A percentile compares a stretch with the other conserved stretches of the same genome.
phyloP scores from a whole-genome alignment of 768 basidiomycete genomes.

The Hebeloma cylindrosporum region DNA sequence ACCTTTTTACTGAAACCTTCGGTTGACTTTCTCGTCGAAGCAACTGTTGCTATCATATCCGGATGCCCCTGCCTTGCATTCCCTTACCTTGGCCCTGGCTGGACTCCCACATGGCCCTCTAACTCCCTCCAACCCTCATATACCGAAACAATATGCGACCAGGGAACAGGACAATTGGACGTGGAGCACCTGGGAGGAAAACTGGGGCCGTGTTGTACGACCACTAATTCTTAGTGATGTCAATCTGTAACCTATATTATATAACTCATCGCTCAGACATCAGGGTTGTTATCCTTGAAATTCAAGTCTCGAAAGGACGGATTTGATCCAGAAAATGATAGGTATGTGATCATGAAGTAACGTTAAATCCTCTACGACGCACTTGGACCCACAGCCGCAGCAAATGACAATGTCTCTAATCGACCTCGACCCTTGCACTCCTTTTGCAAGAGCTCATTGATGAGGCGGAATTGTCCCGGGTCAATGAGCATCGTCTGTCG shows the following conservation, averaged over 20 bases:
- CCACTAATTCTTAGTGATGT: slow-evolving; percentile 54
- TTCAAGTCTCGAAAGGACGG: too few relatives aligned
- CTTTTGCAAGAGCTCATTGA: slow-evolving; percentile 88
- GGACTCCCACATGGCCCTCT: slow-evolving; percentile 28
- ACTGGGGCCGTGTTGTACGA: slow-evolving; percentile 71
- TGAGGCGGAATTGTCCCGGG: slow-evolving; percentile 84
- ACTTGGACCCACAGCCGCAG: slow-evolving; percentile 49
- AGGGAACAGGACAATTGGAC: slow-evolving; percentile 37
- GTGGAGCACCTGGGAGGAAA: slow-evolving; percentile 83
- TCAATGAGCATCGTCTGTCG: slow-evolving; percentile 86
- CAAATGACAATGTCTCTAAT: slow-evolving; percentile 78
- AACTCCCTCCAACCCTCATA: slow-evolving; percentile 21
- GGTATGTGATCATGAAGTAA: background rate
- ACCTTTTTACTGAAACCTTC: background rate
- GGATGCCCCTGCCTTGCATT: slow-evolving; percentile 44
- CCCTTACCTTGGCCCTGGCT: slow-evolving; percentile 52
- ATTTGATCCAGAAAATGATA: background rate
- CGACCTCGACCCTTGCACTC: slow-evolving; percentile 87
- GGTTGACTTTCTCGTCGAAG: slow-evolving; percentile 34
- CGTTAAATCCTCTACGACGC: slow-evolving; percentile 10
- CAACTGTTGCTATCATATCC: slow-evolving; percentile 63
- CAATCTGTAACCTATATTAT: slow-evolving; percentile 23
- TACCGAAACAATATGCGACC: slow-evolving; percentile 14
- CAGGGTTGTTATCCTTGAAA: too few relatives aligned
- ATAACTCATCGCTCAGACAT: too few relatives aligned